A percentile compares a stretch with the other conserved stretches of the same genome.
Evolutionary conservation across 2,329 filamentous ascomycete species (phyloP).

Genomic region (Penicillium sp.): DNA sequence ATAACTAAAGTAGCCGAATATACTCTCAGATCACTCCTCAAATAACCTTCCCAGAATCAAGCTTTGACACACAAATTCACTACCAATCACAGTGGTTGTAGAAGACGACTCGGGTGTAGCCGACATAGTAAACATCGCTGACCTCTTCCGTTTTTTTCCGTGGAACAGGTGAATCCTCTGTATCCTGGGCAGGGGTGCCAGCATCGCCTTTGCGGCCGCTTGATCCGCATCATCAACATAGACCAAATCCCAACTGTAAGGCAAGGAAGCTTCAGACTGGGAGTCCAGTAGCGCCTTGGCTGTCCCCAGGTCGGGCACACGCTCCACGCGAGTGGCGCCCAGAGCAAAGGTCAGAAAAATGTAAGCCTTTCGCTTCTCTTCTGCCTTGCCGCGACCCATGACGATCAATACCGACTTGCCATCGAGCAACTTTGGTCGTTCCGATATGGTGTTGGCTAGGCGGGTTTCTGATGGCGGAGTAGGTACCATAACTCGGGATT

Average conservation of each 20-base stretch:
- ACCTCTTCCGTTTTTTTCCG: conserved; percentile 45
- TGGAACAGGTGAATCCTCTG: conserved; percentile 27
- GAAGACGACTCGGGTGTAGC: conserved; percentile 33
- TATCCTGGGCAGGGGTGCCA: conserved; percentile 18
- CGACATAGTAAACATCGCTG: conserved; percentile 18
- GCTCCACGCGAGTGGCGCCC: conserved; percentile 63
- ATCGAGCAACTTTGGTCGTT: conserved; percentile 60
- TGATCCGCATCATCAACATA: conserved; percentile 66
- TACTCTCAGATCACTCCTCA: conserved; percentile 46
- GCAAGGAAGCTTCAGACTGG: conserved; percentile 42
- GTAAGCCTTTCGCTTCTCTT: conserved; percentile 65
- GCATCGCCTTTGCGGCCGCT: conserved; percentile 50
- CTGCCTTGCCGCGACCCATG: conserved; percentile 58
- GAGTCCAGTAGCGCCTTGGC: conserved; percentile 58
- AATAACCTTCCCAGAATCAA: conserved; percentile 78
- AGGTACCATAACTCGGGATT: conserved; percentile 63
- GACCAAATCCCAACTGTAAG: conserved; percentile 63
- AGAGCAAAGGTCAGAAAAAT: conserved; percentile 75
- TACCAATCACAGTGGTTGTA: conserved; percentile 64
- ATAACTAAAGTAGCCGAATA: neutral
- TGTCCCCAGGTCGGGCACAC: conserved; percentile 61
- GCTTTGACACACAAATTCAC: conserved; percentile 89
- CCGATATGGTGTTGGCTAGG: conserved; percentile 55
- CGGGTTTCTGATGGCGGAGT: conserved; percentile 57
- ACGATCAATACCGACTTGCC: conserved; percentile 68